Base-by-base conservation (phyloP, 2,329 filamentous ascomycete genomes). In the Fusarium sacchari region DNA sequence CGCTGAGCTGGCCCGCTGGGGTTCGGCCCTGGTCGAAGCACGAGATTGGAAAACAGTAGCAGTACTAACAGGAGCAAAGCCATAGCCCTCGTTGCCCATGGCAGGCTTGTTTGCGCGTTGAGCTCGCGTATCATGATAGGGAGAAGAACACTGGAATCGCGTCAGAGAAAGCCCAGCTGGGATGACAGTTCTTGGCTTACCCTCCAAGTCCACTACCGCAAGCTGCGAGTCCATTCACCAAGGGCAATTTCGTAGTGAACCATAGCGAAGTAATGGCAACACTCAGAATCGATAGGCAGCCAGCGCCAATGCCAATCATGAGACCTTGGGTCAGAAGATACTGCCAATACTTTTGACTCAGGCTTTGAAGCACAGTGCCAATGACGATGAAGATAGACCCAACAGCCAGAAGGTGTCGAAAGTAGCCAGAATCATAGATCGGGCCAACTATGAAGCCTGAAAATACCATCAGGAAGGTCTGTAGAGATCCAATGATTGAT, bases 291-390 rank as follows among this genome's bases (percentile, higher is more conserved):
- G 95, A 96, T 52, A 97, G 88, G 43, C 95, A 86, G 3, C 92
- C 93, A 3, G 90, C 90, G 6, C 91, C 92, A 3, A 93, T 71
- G 12, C 94, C 94, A 53, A 89, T 88, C 9, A 96, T 82, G 3
- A 96, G 79, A 5, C 93, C 93, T 74, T 95, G 94, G 8, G 89
- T 87, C 22, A 97, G 83, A 80, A 97, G 89, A 78, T 96, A 96
- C 53, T 96, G 93, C 91, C 92, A 96, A 78, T 93, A 94, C 74
- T 88, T 42, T 6, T 50, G 56, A 14, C 74, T 58, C 4, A 77
- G 40, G 20, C 76, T 77, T 12, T 77, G 76, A 1, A 77, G 40
- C 0, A 76, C 49, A 1, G 67, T 75, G 1, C 76, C 76, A 10
- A 71, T 24, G 9, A 77, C 64, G 3, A 77, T 69, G 1, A 77